phyloP scores from a whole-genome alignment of 139 green algal genomes.

The Chlamydomonas eustigma region DNA sequence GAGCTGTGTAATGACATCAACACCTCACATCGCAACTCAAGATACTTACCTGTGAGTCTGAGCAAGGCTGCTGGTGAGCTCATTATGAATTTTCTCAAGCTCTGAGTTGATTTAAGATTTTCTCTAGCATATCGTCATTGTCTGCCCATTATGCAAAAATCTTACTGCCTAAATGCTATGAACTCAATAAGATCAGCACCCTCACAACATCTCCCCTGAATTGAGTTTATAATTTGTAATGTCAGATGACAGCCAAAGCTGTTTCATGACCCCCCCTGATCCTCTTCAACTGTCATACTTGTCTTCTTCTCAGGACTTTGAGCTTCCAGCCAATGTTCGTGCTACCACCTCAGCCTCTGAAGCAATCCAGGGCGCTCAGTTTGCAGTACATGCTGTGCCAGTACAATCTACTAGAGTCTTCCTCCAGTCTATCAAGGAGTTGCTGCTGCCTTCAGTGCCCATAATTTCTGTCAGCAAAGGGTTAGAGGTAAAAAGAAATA shows the following conservation, averaged over 20 bases:
- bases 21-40: slow-evolving; percentile 75
- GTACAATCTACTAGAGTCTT: slow-evolving; percentile 85
- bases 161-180: too few relatives aligned
- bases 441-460: slow-evolving; percentile 75
- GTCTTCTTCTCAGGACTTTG: slow-evolving; percentile 49
- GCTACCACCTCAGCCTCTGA: slow-evolving; percentile 69
- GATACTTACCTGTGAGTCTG: slow-evolving; percentile 68
- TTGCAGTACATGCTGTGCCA: slow-evolving; percentile 89
- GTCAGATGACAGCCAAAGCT: too few relatives aligned
- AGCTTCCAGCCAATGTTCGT: slow-evolving; percentile 81
- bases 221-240: too few relatives aligned
- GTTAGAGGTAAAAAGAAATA: slow-evolving; percentile 50
- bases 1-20: slow-evolving; percentile 86
- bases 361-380: slow-evolving; percentile 74
- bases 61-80: background rate
- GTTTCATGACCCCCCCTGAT: too few relatives aligned
- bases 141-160: too few relatives aligned
- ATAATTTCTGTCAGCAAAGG: slow-evolving; percentile 94
- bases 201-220: too few relatives aligned
- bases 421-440: slow-evolving; percentile 64
- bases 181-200: too few relatives aligned
- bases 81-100: background rate
- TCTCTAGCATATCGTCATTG: too few relatives aligned
- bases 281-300: too few relatives aligned
- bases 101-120: too few relatives aligned